Evolutionary conservation across 1,284 basidiomycete genomes (phyloP), one percentile per base, ranked within the genome.

Genomic region (Fomitopsis schrenkii): DNA sequence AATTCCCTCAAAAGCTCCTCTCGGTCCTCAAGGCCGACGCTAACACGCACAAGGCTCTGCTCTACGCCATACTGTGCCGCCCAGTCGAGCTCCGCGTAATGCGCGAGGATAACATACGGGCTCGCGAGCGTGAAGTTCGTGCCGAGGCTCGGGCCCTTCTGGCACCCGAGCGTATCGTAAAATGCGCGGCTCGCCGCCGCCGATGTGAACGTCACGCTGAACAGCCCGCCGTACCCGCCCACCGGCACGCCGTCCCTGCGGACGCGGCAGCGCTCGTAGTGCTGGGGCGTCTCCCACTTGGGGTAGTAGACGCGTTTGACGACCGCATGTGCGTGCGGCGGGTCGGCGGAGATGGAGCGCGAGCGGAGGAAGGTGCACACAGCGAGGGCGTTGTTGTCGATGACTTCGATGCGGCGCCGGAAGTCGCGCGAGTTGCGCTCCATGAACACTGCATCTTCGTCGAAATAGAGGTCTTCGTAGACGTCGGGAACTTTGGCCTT

Each of bases 361-460:
- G 83, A 78, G 62, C 80, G 82, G n/a, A 99, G 80, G 71, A 90
- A 86, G 60, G 90, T 87, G 70, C 94, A 96, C 54, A 97, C 79
- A 33, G 85, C 85, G 71, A 92, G 88, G 2, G 97, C 83, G 73
- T 97, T 98, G 57, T 76, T 74, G 74, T 99, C 94, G 74, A 98
- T 94, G 59, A 80, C 74, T 61, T 81, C 80, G 66, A 96, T 84
- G 59, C 97, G 91, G 9, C 79, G 78, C 57, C 83, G 79, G 79
- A 98, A 98, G 76, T 98, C 90, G 57, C 97, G 93, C 22, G 95
- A 97, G 77, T 99, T 99, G 67, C 97, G 91, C 74, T 99, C 97
- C 90, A 99, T 93, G 79, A 91, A 98, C 59, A 98, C 87, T 38
- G 94, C 94, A 72, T 99, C 97, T 75, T 97, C 93, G 70, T 87